Conservation (phyloP, 177 flowering plant genomes). For the Vitis hybrid region DNA sequence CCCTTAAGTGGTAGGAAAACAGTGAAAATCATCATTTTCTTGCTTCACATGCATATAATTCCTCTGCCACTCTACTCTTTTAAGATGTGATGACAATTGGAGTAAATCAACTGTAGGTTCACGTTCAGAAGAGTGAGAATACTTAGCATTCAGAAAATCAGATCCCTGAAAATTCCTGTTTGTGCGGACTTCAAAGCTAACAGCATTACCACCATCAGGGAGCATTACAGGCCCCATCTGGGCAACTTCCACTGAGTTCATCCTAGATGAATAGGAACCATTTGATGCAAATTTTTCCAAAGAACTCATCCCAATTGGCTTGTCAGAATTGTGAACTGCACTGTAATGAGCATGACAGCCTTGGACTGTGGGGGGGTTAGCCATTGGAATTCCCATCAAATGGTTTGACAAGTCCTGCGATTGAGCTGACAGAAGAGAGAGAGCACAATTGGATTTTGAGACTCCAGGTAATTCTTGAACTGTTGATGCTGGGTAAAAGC, state of each 20-base stretch:
- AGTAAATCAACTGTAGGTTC: conserved; percentile 31
- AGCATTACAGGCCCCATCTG: conserved; percentile 6
- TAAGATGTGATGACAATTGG: conserved; percentile 38
- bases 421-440: conserved; percentile 49
- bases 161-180: conserved; percentile 6
- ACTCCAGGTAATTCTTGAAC: conserved; percentile 10
- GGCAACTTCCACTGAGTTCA: conserved; percentile 4
- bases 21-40: conserved; percentile 19
- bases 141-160: conserved; percentile 3
- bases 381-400: conserved; percentile 9
- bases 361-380: conserved; percentile 15
- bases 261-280: conserved; percentile 12
- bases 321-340: conserved; percentile 6
- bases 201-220: conserved; percentile 10
- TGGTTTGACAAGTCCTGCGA: conserved; percentile 16
- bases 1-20: conserved; percentile 6
- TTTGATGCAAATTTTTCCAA: conserved; percentile 5
- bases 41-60: conserved; percentile 17
- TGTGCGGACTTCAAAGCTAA: conserved; percentile 15
- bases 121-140: conserved; percentile 13
- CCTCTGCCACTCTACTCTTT: conserved; percentile 38
- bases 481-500: conserved; percentile 4
- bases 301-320: conserved; percentile 1
- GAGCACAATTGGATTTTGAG: conserved; percentile 31
- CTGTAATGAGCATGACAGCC: neutral